Evolutionary conservation across 2,329 filamentous ascomycete species (phyloP), one percentile per base, ranked within the genome.

Genomic region (Aspergillus sp.): DNA sequence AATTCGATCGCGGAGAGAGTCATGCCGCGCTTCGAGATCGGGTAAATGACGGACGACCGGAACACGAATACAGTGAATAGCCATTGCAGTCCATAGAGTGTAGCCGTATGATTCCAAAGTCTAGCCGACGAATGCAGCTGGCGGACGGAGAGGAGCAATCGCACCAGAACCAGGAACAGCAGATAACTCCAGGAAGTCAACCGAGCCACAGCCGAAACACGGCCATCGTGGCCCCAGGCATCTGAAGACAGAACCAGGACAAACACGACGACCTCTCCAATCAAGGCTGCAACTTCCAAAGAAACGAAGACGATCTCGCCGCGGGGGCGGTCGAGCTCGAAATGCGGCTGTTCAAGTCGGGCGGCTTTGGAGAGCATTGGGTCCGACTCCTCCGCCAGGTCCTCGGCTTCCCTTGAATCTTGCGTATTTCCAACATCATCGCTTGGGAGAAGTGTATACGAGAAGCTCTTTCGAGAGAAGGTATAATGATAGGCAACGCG

Each of bases 71-170:
- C 62, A 8, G 83, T 82, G 68, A 93, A 87, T 5, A 95, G 69
- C 91, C 93, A 99, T 72, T 93, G 88, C 54, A 87, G 79, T 54
- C 84, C 83, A 74, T 99, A 99, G 54, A 99, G 86, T 61, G 83
- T 77, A 19, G 91, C 89, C 0, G 95, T 98, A 75, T 99, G 95
- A 70, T 93, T 93, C 95, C 95, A 99, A 8, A 98, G 79, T 58
- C 84, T 82, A 8, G 89, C 88, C 13, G 95, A 83, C 77, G 91
- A 81, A 80, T 85, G 68, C 77, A 85, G 76, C 79, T 86, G 74
- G 45, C 78, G 75, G 54, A 77, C 80, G 74, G 88, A 75, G 81
- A 85, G 76, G 76, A 87, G 67, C 51, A 97, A 79, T 34, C 95
- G 87, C 44, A 92, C 77, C 19, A 86, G 84, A 13, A 87, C 87